Base-by-base conservation (phyloP, 2,329 filamentous ascomycete genomes). In the Penicillium olsonii region DNA sequence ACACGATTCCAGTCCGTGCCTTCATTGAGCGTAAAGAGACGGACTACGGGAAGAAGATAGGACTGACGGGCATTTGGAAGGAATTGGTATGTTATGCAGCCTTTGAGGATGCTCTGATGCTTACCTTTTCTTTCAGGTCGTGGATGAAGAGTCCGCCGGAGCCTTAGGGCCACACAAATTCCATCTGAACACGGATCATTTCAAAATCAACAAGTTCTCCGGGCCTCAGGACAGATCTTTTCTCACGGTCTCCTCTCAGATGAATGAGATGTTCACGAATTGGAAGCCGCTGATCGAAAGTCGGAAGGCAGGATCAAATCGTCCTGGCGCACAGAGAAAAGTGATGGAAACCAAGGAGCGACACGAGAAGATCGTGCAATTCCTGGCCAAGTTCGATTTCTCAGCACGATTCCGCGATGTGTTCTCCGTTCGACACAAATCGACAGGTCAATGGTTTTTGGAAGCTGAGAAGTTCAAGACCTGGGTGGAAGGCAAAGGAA, bases 141-240 rank as follows among this genome's bases (percentile, higher is more conserved):
- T 44, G 3, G 34, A 44, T 11, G 42, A 44, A 37, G 33, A 37
- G 15, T 44, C 42, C 26, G 42, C 42, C 4, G 42, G 33, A 11
- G 42, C 42, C 4, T 44, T 44, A 11, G 42, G 42, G 12, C 42
- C 42, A 10, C 42, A 44, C 42, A 44, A 44, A 14, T 35, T 44
- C 24, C 42, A 37, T 7, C 17, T 44, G 33, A 44, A 44, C 10
- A 44, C 42, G 2, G 42, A 44, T 44, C 42, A 44, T 35, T 44
- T 44, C 22, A 44, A 44, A 29, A 44, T 44, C n/a, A 44, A 44
- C 33, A 44, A 44, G 15, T 44, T 19, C 14, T 27, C 42, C n/a
- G 42, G 42, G 4, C 42, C 42, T 7, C 33, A 27, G 15, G 42
- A 44, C 20, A 33, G 42, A 19, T 44, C 42, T 4, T 44, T 29